Conservation (phyloP, 352 stramenopile genomes). For the Globisporangium rhizosaccharum region DNA sequence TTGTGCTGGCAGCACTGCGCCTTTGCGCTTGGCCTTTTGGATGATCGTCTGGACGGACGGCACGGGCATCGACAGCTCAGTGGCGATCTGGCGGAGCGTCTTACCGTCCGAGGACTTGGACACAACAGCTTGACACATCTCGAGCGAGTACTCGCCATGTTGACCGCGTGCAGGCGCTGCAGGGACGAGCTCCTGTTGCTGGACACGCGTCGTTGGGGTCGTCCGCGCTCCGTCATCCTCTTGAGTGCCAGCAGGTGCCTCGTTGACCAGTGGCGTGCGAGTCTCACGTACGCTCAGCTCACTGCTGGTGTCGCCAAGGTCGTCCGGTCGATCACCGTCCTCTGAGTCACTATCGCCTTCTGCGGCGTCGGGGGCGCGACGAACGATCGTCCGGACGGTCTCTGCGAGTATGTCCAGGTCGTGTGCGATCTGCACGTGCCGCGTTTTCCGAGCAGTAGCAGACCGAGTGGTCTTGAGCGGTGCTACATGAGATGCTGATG, state of each 20-base stretch:
- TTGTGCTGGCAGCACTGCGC: slow-evolving; percentile 16
- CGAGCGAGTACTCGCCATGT: neutral
- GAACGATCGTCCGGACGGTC: slow-evolving; percentile 50
- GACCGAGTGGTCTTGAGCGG: slow-evolving; percentile 2
- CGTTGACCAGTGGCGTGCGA: too few species aligned
- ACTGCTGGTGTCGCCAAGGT: too few species aligned
- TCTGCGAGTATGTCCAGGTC: slow-evolving; percentile 60
- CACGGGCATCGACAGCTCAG: slow-evolving; percentile 22
- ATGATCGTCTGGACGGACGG: slow-evolving; percentile 31
- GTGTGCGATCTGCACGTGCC: slow-evolving; percentile 16
- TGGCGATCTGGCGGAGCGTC: slow-evolving; percentile 24
- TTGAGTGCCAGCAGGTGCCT: too few species aligned
- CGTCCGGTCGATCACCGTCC: too few species aligned
- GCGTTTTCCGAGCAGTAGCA: neutral
- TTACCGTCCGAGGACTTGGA: slow-evolving; percentile 12
- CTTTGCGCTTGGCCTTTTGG: slow-evolving; percentile 27
- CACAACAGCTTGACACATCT: slow-evolving; percentile 20
- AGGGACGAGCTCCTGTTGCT: too few species aligned
- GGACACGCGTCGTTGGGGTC: too few species aligned
- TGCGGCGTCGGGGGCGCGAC: slow-evolving; percentile 10
- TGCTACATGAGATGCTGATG: neutral
- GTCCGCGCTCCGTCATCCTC: too few species aligned
- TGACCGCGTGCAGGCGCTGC: too few species aligned
- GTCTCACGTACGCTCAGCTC: too few species aligned
- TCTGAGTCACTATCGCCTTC: neutral